Base-by-base conservation (phyloP, 768 basidiomycete species). In the Russula vinacea region DNA sequence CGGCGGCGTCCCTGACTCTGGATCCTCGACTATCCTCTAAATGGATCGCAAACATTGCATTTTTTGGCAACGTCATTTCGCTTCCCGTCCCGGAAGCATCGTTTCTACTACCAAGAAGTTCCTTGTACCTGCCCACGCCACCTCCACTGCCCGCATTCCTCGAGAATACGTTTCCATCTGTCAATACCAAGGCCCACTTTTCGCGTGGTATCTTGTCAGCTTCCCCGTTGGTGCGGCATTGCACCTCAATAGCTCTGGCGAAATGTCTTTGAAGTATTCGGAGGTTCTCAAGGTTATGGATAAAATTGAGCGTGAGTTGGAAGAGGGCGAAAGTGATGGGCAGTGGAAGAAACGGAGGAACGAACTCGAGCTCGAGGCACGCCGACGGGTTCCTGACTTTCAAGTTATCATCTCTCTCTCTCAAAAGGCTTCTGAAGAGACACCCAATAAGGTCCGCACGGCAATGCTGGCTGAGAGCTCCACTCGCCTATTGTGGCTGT, bases 21-120 rank as follows among this genome's bases (percentile, higher is more conserved):
- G 93, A 96, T 69, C 92, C 94, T 0, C 85, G 93, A 3, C 81
- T 94, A 6, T 90, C 91, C 0, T 90, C 90, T 0, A 89, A 88
- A 71, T 98, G 96, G 94, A 86, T 98, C 37, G 84, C 89, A 0
- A 96, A 94, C 62, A 86, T 97, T 67, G 79, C 91, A 5, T 89
- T 94, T 71, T 84, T 92, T 45, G 91, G 88, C 2, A 80, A 80
- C 9, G 81, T 98, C 58, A 80, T 97, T 56, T 88, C 90, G 0
- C 81, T 94, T 0, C 85, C 90, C 0, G 76, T 94, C 2, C 92
- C 94, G 0, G 68, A 77, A 0, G 69, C 77, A 0, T 83, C 83
- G 0, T 94, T 94, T 72, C 75, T 84, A 63, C 78, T 89, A 17
- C 76, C 79, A 9, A 55, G 67, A 51, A 64, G 72, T 32, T 72